Percentiles rank a stretch among this genome's conserved stretches.
Conservation (phyloP, 108 stramenopile species). For the Nitzschia sp. region DNA sequence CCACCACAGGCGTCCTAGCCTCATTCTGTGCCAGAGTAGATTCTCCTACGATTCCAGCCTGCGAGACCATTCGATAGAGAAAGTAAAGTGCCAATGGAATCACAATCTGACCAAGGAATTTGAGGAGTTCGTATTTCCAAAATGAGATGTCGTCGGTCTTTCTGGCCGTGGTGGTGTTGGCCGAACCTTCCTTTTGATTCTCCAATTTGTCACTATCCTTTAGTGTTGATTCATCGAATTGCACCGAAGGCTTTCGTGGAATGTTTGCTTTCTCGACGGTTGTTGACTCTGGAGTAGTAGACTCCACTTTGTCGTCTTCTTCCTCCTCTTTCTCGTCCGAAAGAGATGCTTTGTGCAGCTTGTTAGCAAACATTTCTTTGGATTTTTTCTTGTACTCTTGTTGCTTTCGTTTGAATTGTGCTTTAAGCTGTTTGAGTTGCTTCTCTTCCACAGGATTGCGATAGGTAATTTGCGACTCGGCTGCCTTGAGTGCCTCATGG, state of each 20-base stretch:
- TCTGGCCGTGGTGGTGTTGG: background rate
- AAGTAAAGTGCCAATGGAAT: slow-evolving; percentile 13
- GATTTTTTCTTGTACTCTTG: slow-evolving; percentile 33
- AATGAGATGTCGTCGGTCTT: background rate
- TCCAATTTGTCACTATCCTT: slow-evolving; percentile 2
- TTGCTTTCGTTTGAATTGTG: slow-evolving; percentile 35
- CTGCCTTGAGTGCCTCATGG: slow-evolving; percentile 43
- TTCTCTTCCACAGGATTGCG: slow-evolving; percentile 21
- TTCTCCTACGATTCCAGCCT: slow-evolving; percentile 1
- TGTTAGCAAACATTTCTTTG: slow-evolving; percentile 43
- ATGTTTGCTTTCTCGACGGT: background rate
- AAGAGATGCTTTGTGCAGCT: slow-evolving; percentile 7
- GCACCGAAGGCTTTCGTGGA: background rate
- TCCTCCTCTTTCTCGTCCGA: background rate
- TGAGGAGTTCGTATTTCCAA: slow-evolving; percentile 9
- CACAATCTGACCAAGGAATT: slow-evolving; percentile 3
- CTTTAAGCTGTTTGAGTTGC: slow-evolving; percentile 28
- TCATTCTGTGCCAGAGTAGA: slow-evolving; percentile 7
- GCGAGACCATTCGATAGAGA: slow-evolving; percentile 12
- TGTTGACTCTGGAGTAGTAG: background rate
- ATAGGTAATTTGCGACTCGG: slow-evolving; percentile 32
- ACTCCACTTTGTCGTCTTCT: background rate
- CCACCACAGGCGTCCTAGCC: background rate
- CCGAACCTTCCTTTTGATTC: background rate
- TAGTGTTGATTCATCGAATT: slow-evolving; percentile 6